Evolutionary conservation across 345 rosid species (phyloP), one percentile per base, ranked within the genome.

Genomic region (Noccaea bulbosa): DNA sequence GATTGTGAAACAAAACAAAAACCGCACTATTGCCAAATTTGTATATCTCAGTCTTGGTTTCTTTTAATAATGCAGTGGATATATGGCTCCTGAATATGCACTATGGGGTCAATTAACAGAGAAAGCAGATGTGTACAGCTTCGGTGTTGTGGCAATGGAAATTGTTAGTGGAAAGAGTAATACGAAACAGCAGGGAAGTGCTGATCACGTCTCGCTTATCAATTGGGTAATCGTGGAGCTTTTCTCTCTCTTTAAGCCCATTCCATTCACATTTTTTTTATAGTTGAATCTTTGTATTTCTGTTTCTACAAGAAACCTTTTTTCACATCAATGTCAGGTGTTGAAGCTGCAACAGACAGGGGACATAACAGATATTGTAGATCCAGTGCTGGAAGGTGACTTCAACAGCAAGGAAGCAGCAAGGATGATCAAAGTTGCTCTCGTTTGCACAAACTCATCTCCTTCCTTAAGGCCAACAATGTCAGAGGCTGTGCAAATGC

Each of bases 121-220:
- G 74, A 83, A 79, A 55, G 87, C 80, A 64, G 84, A 83, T 35
- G 84, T 81, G 11, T 83, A 83, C 45, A 83, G 87, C 52, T 79
- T 81, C 5, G 83, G 87, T 7, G 61, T 83, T 12, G 71, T 81
- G 46, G 77, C 84, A 7, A 64, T 83, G 71, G 83, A 83, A 57
- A 77, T 81, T 50, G 84, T 81, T 46, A 81, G 81, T 34, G 83
- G 84, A 0, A 65, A 62, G 65, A 63, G 66, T 38, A 76, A 78
- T 51, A 69, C n/a, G 0, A 72, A 51, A 49, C 34, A 55, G 0
- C 60, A 35, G 1, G 74, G 77, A 27, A 66, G 5, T 11, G 35
- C 0, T 44, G 62, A 74, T 12, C 56, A 48, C 7, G 11, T 66
- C 8, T 71, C 83, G 3, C 83, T 83, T 73, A 73, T 81, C 8